Base-by-base conservation (phyloP, 345 rosid genomes). In the Litchi chinensis region DNA sequence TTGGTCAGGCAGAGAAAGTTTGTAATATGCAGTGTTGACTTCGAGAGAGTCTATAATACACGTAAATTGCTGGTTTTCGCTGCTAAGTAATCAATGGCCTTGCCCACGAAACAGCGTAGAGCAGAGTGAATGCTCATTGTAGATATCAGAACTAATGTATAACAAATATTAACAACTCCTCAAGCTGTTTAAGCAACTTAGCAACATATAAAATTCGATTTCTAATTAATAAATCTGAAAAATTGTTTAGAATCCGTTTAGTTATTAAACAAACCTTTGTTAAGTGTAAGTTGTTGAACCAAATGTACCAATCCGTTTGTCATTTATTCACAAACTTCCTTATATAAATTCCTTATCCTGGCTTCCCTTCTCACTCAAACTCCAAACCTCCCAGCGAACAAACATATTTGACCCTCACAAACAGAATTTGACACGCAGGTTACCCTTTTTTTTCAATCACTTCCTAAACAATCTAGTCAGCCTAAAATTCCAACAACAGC, bases 211-310 rank as follows among this genome's bases (percentile, higher is more conserved):
- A 75, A 48, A 0, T 19, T 12, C 19, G 4, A 10, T 7, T 9
- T 44, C 12, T 15, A 21, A 39, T 13, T 13, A 37, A 8, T 13
- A 37, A 13, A 66, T 12, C 5, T 13, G 37, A 1, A 67, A n/a
- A 28, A 67, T 54, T 32, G 43, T 43, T 16, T 10, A 50, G 71
- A 37, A 46, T 13, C 39, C 37, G 79, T 32, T 77, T 66, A 63
- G 69, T 77, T 74, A 68, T 32, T 3, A 19, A 79, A 68, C 76
- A 28, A 69, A 28, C 65, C 77, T 69, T 57, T 19, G 71, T 76
- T 79, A 71, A 76, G 70, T 74, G 39, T 9, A 71, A 75, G 85
- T 85, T 57, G 90, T 82, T 72, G 65, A 82, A 79, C 89, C 65
- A 78, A 78, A 77, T 71, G 32, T 46, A 84, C 84, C 88, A 81